Conservation (phyloP, 345 rosid genomes). For the Hibiscus trionum region DNA sequence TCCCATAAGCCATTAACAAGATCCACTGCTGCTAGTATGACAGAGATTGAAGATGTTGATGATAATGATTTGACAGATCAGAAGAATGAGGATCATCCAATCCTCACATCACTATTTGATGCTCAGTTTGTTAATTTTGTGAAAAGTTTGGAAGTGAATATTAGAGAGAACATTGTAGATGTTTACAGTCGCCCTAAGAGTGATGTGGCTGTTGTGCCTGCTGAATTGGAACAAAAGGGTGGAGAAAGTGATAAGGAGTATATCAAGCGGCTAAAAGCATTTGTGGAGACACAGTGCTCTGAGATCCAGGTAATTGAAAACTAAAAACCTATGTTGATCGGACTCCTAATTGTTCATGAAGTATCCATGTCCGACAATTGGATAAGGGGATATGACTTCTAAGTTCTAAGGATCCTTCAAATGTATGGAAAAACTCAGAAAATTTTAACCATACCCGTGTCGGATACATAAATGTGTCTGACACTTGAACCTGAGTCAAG, state of each 20-base stretch:
- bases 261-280: constrained; percentile 47
- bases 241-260: constrained; percentile 60
- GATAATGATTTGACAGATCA: constrained; percentile 40
- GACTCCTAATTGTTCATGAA: too few species aligned
- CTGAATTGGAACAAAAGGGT: constrained; percentile 54
- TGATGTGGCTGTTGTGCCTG: constrained; percentile 65
- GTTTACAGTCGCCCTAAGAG: constrained; percentile 57
- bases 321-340: not conserved
- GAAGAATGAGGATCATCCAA: constrained; percentile 61
- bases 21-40: constrained; percentile 77
- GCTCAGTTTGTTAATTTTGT: constrained; percentile 38
- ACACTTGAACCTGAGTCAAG: too few species aligned
- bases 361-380: too few species aligned
- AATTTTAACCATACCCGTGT: too few species aligned
- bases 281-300: constrained; percentile 61
- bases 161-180: constrained; percentile 50
- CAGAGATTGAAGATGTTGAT: constrained; percentile 63
- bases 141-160: constrained; percentile 39
- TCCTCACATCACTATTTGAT: constrained; percentile 52
- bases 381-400: too few species aligned
- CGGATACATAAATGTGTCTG: too few species aligned
- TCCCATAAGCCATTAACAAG: constrained; percentile 57
- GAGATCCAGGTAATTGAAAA: constrained; percentile 52
- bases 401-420: too few species aligned
- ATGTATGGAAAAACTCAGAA: too few species aligned